Evolutionary conservation across 768 basidiomycete species (phyloP), one percentile per base, ranked within the genome.

Genomic region (Chiua virens): DNA sequence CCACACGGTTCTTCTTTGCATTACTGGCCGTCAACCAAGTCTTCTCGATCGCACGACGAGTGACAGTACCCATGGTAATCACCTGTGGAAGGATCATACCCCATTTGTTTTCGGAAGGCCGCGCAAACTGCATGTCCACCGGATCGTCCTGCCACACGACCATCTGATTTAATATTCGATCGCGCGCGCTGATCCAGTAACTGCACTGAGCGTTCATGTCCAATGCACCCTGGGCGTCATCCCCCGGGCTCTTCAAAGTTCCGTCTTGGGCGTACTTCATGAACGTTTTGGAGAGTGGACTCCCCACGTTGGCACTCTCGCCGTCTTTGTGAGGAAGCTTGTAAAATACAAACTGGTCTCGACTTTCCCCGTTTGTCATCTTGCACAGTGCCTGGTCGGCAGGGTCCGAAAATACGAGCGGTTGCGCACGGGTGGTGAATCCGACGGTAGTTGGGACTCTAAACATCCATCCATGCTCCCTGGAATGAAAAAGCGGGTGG

Each of bases 21-120:
- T 99, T 99, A 58, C 93, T 94, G 0, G 97, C 97, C 0, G 97
- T 98, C 44, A 99, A 73, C 97, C 97, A 98, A 3, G 96, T 98
- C 70, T 87, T 91, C 72, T 98, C 97, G 56, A 98, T 96, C 8
- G 97, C 94, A 28, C 95, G 86, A 9, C 95, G 92, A 15, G 96
- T 99, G 47, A 98, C 92, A 0, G 97, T 98, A 14, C 97, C 97
- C 97, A 99, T 99, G 8, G 94, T 89, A 60, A 98, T 89, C 42
- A 98, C 89, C 68, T 97, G 94, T 2, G 96, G 97, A 7, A 98
- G 69, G 62, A 99, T 98, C 57, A 98, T 83, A 15, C 97, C 96
- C 77, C 87, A 87, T 57, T 86, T 87, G 56, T 78, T 69, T 32
- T 57, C 46, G 18, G 48, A 47, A 22, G 52, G 49, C 21, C 42